A percentile compares a stretch with the other conserved stretches of the same genome.
Conservation (phyloP, 768 basidiomycete species). For the button mushroom (Agaricus bisporus) region DNA sequence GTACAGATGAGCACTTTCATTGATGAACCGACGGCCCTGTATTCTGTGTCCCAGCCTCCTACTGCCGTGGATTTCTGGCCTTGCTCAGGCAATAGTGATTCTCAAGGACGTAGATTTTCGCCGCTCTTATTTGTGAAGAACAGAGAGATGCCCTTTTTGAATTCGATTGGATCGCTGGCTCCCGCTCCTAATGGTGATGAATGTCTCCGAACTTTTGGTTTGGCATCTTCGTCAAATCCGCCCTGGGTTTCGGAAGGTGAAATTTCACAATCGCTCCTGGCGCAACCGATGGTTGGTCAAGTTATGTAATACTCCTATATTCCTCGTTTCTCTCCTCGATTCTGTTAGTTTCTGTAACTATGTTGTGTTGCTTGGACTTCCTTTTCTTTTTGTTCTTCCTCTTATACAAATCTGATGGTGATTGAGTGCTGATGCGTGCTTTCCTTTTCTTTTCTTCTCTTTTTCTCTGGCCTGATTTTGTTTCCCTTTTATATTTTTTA, state of each 20-base stretch:
- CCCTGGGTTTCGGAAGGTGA: slow-evolving; percentile 5
- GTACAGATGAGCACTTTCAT: slow-evolving; percentile 50
- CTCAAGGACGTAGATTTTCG: background rate
- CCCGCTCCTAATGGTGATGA: background rate
- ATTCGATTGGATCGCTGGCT: background rate
- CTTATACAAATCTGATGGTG: slow-evolving; percentile 6
- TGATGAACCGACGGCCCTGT: slow-evolving; percentile 31
- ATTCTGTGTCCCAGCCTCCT: slow-evolving; percentile 1
- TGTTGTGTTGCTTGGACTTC: slow-evolving; percentile 8
- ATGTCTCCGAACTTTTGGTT: background rate
- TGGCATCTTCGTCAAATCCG: background rate
- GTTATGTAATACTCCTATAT: slow-evolving; percentile 5
- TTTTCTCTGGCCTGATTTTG: background rate
- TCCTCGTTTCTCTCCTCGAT: slow-evolving; percentile 6
- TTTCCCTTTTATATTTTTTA: slow-evolving; percentile 16
- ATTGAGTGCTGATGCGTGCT: slow-evolving; percentile 9
- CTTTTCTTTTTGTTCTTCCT: background rate
- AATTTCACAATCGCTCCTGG: background rate
- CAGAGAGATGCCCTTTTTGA: background rate
- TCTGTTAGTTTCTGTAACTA: slow-evolving; percentile 4
- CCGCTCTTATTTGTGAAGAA: slow-evolving; percentile 2
- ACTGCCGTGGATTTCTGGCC: slow-evolving; percentile 17
- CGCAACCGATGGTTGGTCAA: background rate
- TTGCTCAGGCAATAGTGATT: slow-evolving; percentile 13
- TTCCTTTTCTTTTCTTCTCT: slow-evolving; percentile 15